Evolutionary conservation across 495 filamentous ascomycete genomes (phyloP), one percentile per base, ranked within the genome.

Genomic region (Polyplosphaeria fusca): DNA sequence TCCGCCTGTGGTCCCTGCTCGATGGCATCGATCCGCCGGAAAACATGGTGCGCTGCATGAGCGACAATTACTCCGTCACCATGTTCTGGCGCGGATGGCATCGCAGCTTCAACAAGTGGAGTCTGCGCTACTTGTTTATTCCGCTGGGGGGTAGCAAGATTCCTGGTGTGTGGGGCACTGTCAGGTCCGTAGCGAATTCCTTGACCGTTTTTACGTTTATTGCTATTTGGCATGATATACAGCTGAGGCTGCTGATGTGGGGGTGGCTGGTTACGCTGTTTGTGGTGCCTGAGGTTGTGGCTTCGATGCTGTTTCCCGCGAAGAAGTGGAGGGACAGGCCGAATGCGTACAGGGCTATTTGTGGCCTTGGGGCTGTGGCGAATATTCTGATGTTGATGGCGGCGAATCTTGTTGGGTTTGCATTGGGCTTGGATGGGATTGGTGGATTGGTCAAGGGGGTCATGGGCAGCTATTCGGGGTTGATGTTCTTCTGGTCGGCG

Each of bases 21-120:
- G 93, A 99, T 68, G 86, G 87, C 58, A 81, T 97, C 64, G 93
- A 99, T 68, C 90, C 93, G 0, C 91, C 93, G 2, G 93, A 99
- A 70, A 99, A 99, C 73, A 93, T 99, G 88, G 79, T 97, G 46
- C 89, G 93, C 64, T 99, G 93, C 75, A 89, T 96, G 74, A 89
- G 84, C 63, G 82, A 99, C 73, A 97, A 97, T 70, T 96, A 91
- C 74, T 91, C 86, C 51, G 84, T 88, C 5, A 77, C 89, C n/a
- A 84, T 82, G 22, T 99, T 99, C 74, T 99, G 93, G 93, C 87
- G 93, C 49, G 79, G 82, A 55, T 97, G 94, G 94, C 93, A 99
- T 71, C 84, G 90, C 32, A 87, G 82, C 60, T 97, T 86, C 75
- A 96, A 97, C 73, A 84, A 88, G 52, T 99, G 91, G 91, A 82